Evolutionary conservation across 2,329 filamentous ascomycete species (phyloP).

Genomic region (Fusarium circinatum): DNA sequence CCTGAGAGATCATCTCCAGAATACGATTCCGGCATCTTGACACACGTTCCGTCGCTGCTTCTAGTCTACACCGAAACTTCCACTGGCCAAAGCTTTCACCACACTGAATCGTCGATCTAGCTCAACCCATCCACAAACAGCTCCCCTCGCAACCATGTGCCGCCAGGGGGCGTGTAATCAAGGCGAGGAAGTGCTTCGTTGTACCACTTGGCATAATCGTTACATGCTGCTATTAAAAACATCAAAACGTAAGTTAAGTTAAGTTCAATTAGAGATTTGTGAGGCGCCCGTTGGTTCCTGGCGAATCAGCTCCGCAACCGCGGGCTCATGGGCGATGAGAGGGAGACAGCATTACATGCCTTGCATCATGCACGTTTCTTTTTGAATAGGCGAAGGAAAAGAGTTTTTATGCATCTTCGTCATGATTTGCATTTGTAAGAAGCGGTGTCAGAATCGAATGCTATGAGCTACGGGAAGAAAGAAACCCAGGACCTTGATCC

Average conservation of each 20-base stretch:
- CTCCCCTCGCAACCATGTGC: constrained; percentile 37
- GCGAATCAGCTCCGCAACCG: constrained; percentile 35
- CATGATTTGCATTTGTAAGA: constrained; percentile 11
- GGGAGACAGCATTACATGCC: constrained; percentile 12
- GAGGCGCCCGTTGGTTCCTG: neutral
- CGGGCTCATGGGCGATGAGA: constrained; percentile 36
- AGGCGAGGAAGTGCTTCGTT: constrained; percentile 2
- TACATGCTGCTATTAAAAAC: neutral
- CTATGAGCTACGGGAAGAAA: neutral
- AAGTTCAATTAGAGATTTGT: constrained; percentile 11
- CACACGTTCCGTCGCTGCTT: constrained; percentile 12
- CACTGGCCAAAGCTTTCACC: constrained; percentile 11
- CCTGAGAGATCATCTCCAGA: constrained; percentile 1
- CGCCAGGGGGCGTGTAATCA: constrained; percentile 30
- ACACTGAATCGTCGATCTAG: constrained; percentile 28
- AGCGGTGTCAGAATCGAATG: constrained; percentile 24
- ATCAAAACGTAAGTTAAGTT: neutral
- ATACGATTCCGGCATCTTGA: neutral
- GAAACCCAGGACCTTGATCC: neutral
- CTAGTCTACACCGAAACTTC: constrained; percentile 24
- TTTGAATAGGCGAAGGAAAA: constrained; percentile 7
- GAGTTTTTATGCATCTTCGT: constrained; percentile 11
- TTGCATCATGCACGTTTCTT: constrained; percentile 24
- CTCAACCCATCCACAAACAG: constrained; percentile 33
- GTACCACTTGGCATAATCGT: constrained; percentile 6